Evolutionary conservation across 306 rosid species (phyloP), one percentile per base, ranked within the genome.

Genomic region (Senna siamea): DNA sequence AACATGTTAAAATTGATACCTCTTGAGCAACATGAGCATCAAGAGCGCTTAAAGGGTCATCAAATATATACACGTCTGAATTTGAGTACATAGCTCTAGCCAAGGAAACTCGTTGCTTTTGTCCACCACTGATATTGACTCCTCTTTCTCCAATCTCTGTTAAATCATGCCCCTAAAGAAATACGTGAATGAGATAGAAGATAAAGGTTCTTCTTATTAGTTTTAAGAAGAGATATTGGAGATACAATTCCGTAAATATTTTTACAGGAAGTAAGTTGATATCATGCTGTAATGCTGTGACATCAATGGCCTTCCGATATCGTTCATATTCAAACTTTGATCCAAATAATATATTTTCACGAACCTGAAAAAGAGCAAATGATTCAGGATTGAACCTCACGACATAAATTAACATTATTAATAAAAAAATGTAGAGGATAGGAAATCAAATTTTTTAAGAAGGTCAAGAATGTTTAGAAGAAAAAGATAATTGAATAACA

Each of bases 91-190:
- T 83, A 73, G 96, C 97, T 52, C 97, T 79, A 65, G 98, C 98
- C 88, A 93, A 77, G 44, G 98, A 93, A 73, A 93, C 91, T 78
- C 98, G 89, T 70, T 91, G 97, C 87, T 89, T 93, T 79, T 93
- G 97, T 47, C 98, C 98, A 38, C 98, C 98, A 79, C 98, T 93
- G 47, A 93, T 89, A 72, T 93, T 93, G 51, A 93, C 88, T 68
- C 98, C 98, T 75, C 97, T 88, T 85, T 93, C 98, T 26, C 98
- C 97, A 57, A 93, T 93, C 83, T 93, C 98, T 0, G 98, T 93
- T 61, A 86, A 83, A 82, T 93, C 98, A 46, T 51, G 85, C 46
- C 93, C 98, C 96, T 89, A 79, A 69, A 56, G 76, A 66, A 70
- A 28, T 38, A 57, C 35, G 20, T 30, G 59, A 46, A 67, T 47